Percentiles rank a stretch among this genome's conserved stretches.
Evolutionary conservation across 192 early-diverging fungal species (phyloP).

Genomic region (Rhizophagus clarus): DNA sequence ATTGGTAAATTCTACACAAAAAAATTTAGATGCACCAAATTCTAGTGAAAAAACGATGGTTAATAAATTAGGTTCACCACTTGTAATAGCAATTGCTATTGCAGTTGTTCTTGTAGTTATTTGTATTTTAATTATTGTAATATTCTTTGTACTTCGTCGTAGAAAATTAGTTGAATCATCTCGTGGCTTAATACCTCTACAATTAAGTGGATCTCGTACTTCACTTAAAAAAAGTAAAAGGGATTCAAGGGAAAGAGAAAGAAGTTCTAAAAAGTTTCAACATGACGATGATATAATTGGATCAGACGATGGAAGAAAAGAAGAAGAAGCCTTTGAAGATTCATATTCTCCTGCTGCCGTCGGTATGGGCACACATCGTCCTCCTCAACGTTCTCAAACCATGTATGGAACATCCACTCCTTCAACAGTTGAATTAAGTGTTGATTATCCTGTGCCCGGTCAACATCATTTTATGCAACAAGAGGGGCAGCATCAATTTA

Average conservation of each 20-base stretch:
- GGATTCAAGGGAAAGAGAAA: background rate
- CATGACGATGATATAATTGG: background rate
- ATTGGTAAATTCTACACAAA: background rate
- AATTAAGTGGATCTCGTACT: background rate
- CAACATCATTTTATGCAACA: constrained; percentile 9
- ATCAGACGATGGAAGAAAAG: background rate
- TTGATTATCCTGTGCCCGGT: background rate
- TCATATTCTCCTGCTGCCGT: background rate
- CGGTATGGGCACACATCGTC: background rate
- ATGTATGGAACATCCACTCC: background rate
- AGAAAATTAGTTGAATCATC: background rate
- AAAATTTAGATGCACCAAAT: background rate
- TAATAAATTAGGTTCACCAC: background rate
- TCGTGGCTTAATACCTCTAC: background rate
- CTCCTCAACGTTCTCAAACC: background rate
- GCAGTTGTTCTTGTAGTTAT: background rate
- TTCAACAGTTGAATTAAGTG: background rate
- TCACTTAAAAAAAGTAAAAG: background rate
- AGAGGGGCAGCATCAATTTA: background rate
- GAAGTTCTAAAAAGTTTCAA: background rate
- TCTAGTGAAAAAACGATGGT: background rate
- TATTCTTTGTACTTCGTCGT: background rate
- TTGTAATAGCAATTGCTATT: background rate
- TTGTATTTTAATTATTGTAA: background rate
- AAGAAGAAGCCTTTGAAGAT: background rate